Evolutionary conservation across 2,329 filamentous ascomycete species (phyloP), one percentile per base, ranked within the genome.

Genomic region (Aspergillus sergii): DNA sequence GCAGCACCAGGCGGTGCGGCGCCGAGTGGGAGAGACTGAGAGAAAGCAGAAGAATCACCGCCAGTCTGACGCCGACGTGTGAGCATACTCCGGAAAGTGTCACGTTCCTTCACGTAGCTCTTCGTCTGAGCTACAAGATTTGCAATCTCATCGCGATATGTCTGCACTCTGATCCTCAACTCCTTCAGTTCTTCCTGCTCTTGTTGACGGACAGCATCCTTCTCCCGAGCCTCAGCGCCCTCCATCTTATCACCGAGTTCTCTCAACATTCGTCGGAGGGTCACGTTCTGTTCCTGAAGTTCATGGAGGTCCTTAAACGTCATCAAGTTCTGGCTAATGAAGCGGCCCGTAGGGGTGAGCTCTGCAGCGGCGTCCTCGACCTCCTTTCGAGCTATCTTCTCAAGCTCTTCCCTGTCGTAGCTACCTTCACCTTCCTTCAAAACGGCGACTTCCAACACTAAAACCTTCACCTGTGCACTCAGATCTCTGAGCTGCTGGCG

Each of bases 21-120:
- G 57, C 81, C 81, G 45, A 86, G 85, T 63, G 89, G 87, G 36
- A 91, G 80, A 21, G 91, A 91, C 69, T 89, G 88, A 1, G 90
- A 92, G 73, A 96, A 89, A 57, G 89, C 83, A 1, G 89, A 89
- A 19, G 86, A 85, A 48, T 75, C 86, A 74, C 73, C 85, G 72
- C 73, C 83, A 75, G 80, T 89, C 78, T 88, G 86, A 21, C 88
- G 87, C 62, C 88, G 85, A 66, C 95, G 91, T 69, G 94, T 91
- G 34, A 97, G 86, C 83, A 98, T 94, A 58, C 94, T 93, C 26
- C 94, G 89, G 89, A 97, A 98, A 88, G 97, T 97, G 75, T 99
- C 94, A 66, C 95, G 90, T 80, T 99, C 95, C 71, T 93, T 92
- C 75, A 95, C 93, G 76, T 96, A 97, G 76, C 92, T 96, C 81